Evolutionary conservation across 2,329 filamentous ascomycete species (phyloP), one percentile per base, ranked within the genome.

Genomic region (Pestalotiopsis sp.): DNA sequence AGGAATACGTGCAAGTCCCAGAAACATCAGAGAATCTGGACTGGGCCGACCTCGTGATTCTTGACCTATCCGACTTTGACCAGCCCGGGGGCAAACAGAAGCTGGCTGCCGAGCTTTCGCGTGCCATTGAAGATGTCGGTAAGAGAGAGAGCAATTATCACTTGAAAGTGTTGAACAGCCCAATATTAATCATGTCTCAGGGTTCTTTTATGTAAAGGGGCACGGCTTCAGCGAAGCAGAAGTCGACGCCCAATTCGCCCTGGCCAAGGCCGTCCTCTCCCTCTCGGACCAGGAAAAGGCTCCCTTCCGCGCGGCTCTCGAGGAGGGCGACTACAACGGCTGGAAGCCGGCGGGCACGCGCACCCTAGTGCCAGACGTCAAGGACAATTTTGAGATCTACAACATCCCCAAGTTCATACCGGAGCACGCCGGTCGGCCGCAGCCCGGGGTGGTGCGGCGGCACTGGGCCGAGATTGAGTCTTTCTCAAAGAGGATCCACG

Each of bases 371-470:
- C 76, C 72, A 4, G 73, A 73, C 6, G 71, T 81, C 69, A 76
- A 76, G 38, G 84, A 87, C 73, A 87, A 87, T 69, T 80, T 86
- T 64, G 84, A 88, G 70, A 84, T 87, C 1, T 86, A 84, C 75
- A 87, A 87, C 72, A 81, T 87, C 11, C 83, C 85, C 68, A 88
- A 89, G 69, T 87, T 85, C 71, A 81, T 81, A 17, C 74, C 77
- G 0, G 70, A 80, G 68, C 81, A 82, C 72, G 74, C 77, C 11
- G 76, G 81, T 7, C 72, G 78, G 66, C 82, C 68, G 75, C 83
- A 39, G 71, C 80, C 9, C 70, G 63, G 36, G 14, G 85, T 58
- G 75, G 87, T 56, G 67, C 76, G 65, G 74, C 81, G 39, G 0
- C 78, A 84, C 66, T 76, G 83, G 14, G 72, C 80, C 0, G 85